Percentiles rank a stretch among this genome's conserved stretches.
phyloP scores from a whole-genome alignment of 1,284 basidiomycete species.

The Mycena sp. region DNA sequence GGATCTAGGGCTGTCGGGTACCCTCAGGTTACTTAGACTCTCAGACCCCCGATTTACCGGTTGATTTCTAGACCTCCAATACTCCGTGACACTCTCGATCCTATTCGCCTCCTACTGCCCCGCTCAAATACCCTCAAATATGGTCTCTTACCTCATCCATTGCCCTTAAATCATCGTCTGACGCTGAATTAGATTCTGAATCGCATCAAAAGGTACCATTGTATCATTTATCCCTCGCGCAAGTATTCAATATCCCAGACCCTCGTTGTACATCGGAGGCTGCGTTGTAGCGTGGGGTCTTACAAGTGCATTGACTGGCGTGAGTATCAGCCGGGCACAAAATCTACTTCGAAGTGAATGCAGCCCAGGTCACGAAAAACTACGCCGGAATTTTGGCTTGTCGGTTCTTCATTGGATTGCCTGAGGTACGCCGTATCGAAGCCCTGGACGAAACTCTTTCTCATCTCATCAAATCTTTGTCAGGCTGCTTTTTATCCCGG shows the following conservation, averaged over 20 bases:
- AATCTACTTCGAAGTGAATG: background rate
- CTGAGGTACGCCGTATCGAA: conserved; percentile 53
- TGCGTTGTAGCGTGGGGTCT: conserved; percentile 74
- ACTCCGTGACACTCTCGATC: conserved; percentile 61
- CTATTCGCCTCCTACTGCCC: conserved; percentile 70
- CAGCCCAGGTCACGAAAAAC: conserved; percentile 58
- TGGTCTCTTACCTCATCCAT: conserved; percentile 49
- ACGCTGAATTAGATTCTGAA: conserved; percentile 55
- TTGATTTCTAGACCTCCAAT: conserved; percentile 10
- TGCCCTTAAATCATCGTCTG: background rate
- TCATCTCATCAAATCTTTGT: background rate
- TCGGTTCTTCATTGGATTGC: conserved; percentile 69
- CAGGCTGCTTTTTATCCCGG: conserved; percentile 73
- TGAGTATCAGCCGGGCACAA: conserved; percentile 37
- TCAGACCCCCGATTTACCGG: background rate
- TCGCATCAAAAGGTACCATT: conserved; percentile 55
- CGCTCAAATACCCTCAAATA: conserved; percentile 73
- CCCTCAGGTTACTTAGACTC: background rate
- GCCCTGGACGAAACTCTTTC: background rate
- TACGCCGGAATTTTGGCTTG: conserved; percentile 67
- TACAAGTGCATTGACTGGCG: conserved; percentile 68
- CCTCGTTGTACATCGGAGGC: conserved; percentile 67
- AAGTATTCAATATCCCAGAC: conserved; percentile 47
- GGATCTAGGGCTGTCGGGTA: conserved; percentile 32
- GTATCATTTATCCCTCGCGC: background rate